Evolutionary conservation across 805 yeast species (phyloP).

Genomic region (Metschnikowia arizonensis): DNA sequence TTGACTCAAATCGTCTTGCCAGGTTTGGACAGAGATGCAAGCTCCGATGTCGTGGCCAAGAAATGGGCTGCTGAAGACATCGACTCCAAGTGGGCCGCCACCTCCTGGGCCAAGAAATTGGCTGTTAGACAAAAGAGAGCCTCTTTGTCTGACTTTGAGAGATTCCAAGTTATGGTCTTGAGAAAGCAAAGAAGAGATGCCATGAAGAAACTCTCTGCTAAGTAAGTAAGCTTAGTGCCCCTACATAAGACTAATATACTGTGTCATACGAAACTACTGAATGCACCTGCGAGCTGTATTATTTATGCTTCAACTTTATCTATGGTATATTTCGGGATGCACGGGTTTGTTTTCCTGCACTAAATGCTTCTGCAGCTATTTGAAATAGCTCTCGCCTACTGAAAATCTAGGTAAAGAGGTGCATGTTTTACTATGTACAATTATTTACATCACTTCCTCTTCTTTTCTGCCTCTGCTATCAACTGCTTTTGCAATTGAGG

Average conservation of each 20-base stretch:
- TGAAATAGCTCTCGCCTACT: too few species aligned
- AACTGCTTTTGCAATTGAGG: conserved; percentile 87
- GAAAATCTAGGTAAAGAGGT: too few species aligned
- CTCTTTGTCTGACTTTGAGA: conserved; percentile 92
- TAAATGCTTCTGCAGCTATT: too few species aligned
- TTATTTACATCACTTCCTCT: conserved; percentile 13
- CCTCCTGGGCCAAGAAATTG: conserved; percentile 98
- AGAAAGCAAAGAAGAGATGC: conserved; percentile 96
- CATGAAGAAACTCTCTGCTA: conserved; percentile 94
- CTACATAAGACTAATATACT: conserved; percentile 22
- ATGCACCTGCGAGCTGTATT: too few species aligned
- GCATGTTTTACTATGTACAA: background rate
- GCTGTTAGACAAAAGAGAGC: conserved; percentile 94
- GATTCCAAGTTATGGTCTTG: conserved; percentile 97
- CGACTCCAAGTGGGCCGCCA: conserved; percentile 84
- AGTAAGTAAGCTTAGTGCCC: conserved; percentile 58
- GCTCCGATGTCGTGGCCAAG: conserved; percentile 80
- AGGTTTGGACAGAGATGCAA: conserved; percentile 90
- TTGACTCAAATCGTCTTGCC: conserved; percentile 89
- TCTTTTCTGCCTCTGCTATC: conserved; percentile 67
- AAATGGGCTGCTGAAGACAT: conserved; percentile 90
- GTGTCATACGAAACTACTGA: conserved; percentile 22
- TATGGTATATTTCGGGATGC: too few species aligned
- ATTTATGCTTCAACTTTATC: too few species aligned
- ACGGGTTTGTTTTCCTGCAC: too few species aligned